Percentiles rank a stretch among this genome's conserved stretches.
phyloP scores from a whole-genome alignment of 768 basidiomycete genomes.

The Auricularia auricula-judae region DNA sequence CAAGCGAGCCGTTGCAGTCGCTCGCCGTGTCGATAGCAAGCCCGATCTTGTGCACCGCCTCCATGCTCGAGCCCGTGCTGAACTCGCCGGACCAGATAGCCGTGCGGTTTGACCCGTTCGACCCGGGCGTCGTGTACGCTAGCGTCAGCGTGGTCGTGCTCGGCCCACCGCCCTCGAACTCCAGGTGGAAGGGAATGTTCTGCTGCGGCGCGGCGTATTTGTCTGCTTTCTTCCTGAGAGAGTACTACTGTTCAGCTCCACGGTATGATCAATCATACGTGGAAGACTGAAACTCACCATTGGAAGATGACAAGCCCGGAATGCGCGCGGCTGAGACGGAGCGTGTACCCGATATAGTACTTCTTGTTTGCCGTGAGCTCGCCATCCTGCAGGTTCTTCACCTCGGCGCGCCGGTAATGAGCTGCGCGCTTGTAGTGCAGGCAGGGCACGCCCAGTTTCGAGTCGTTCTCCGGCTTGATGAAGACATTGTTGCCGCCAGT shows the following conservation, averaged over 20 bases:
- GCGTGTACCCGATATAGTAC: background rate
- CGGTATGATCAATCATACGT: no score
- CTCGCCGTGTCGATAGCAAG: background rate
- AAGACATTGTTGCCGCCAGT: background rate
- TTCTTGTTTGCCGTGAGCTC: background rate
- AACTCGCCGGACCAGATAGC: background rate
- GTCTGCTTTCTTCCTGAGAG: background rate
- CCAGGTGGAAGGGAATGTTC: background rate
- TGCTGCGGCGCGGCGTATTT: background rate
- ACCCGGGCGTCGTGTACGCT: background rate
- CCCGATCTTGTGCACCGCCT: background rate
- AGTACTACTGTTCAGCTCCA: background rate
- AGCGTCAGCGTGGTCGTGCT: background rate
- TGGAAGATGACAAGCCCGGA: background rate
- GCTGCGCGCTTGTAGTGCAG: slow-evolving; percentile 1
- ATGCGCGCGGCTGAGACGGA: background rate
- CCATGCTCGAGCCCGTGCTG: background rate
- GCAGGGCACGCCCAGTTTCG: background rate
- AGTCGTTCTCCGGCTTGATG: background rate
- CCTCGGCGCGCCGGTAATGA: background rate
- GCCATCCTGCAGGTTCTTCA: background rate
- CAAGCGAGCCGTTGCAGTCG: background rate
- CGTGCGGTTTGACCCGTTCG: background rate
- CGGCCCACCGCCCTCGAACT: background rate
- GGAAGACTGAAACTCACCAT: background rate